Percentiles rank a stretch among this genome's conserved stretches.
Conservation (phyloP, 176 grass and related monocot genomes). For the Triticum dicoccoides region DNA sequence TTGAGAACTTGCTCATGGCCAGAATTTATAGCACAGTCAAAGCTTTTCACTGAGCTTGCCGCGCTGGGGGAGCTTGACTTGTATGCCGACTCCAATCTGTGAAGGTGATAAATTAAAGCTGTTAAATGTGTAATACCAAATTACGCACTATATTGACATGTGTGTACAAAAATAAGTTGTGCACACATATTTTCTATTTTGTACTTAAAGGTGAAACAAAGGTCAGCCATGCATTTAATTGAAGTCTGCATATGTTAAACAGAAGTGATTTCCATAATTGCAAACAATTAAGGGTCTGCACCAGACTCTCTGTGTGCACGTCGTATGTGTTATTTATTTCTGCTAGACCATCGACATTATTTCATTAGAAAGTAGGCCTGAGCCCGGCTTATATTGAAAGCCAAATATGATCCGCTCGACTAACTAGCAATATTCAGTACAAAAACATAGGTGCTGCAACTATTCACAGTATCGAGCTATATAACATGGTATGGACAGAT, state of each 20-base stretch:
- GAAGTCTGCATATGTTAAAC: not conserved
- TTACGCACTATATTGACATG: not conserved
- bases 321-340: not conserved
- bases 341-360: not conserved
- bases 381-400: no score
- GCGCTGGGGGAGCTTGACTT: not conserved
- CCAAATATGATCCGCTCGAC: no score
- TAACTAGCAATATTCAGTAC: no score
- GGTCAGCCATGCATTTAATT: not conserved
- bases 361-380: no score
- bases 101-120: not conserved
- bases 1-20: not conserved
- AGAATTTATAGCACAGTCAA: not conserved
- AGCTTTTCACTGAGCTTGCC: not conserved
- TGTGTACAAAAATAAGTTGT: not conserved
- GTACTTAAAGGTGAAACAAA: not conserved
- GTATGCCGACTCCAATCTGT: not conserved
- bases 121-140: not conserved
- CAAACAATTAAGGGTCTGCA: not conserved
- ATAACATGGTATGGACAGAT: not conserved
- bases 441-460: not conserved
- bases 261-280: slow-evolving; percentile 3
- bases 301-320: not conserved
- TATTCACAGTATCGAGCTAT: not conserved
- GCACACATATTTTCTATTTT: not conserved